Evolutionary conservation across 2,329 filamentous ascomycete species (phyloP), one percentile per base, ranked within the genome.

Genomic region (Stachybotrys chlorohalonatus): DNA sequence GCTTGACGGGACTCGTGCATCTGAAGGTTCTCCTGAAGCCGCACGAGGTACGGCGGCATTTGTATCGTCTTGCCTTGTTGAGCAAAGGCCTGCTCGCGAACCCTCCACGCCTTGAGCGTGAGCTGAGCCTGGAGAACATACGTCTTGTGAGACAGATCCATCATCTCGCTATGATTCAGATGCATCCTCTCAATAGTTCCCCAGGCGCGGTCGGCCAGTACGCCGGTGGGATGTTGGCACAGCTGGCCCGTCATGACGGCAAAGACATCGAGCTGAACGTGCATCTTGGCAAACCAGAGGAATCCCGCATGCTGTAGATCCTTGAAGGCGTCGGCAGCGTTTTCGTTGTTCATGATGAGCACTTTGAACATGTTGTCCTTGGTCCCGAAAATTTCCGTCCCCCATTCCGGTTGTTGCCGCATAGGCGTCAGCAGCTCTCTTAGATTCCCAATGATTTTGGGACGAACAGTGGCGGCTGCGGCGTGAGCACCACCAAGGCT

Each of bases 231-330:
- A 45, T 77, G 75, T 36, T 74, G 70, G 57, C 73, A 75, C 11
- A 84, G 73, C 61, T 82, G 78, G 5, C 78, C 78, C 0, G 76
- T 75, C 64, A 82, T 72, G 62, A 80, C 81, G 45, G 77, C 69
- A 57, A 83, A 79, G 30, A 83, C 68, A 54, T 82, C 81, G 51
- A 78, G 66, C 60, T 83, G 80, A 64, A 84, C 82, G 60, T 82
- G 76, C 30, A 71, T 67, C 56, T 75, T 74, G 63, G 76, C 70
- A 59, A 78, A 82, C 81, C 81, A 84, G 11, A 78, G 61, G 62
- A 82, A 84, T 1, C 77, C 76, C 0, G 69, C 71, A 30, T 73
- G 68, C 16, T 68, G 66, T 59, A 76, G 68, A 2, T 70, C 62
- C 31, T 71, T 64, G 59, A 79, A 79, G 11, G 76, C 67, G 8